Base-by-base conservation (phyloP, 257 asterid species). In the Jacaranda copaia region DNA sequence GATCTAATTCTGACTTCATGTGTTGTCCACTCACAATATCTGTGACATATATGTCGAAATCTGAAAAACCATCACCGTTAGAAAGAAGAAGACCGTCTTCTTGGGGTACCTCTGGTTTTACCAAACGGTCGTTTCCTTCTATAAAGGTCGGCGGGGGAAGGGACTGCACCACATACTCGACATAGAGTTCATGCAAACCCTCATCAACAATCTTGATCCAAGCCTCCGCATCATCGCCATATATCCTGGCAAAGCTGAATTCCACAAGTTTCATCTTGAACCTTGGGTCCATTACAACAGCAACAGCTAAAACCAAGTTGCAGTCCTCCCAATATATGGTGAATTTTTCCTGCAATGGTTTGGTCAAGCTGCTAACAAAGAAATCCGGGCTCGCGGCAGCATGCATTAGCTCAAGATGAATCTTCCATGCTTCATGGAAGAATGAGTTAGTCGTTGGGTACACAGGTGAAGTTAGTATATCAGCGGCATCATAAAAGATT, bases 221-320 rank as follows among this genome's bases (percentile, higher is more conserved):
- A 3, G 78, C 4, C 4, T 79, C 84, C 0, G 84, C 81, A 49
- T 83, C 89, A 35, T 68, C 86, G 35, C 90, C 92, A 0, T 87
- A 92, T 40, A 90, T 86, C 83, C 82, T 87, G 39, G 76, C 38
- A 76, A 86, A 87, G 80, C 85, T 78, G 79, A 84, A 87, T 19
- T 84, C 89, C 38, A 92, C 88, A 32, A 82, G 65, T 80, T 80
- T 82, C 93, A 89, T 86, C 81, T 90, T 92, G 81, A 92, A 86
- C 80, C 94, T 79, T 6, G 97, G 96, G 75, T 92, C 97, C 93
- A 92, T 73, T 10, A 87, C 90, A 52, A 79, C 96, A n/a, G 94
- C 94, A 67, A 85, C 78, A 19, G 97, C 91, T 64, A 92, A 79
- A 65, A 88, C 77, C 72, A 88, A 74, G 76, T 59, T 74, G 73